Base-by-base conservation (phyloP, 192 early-diverging fungal species). In the Coemansia javaensis region DNA sequence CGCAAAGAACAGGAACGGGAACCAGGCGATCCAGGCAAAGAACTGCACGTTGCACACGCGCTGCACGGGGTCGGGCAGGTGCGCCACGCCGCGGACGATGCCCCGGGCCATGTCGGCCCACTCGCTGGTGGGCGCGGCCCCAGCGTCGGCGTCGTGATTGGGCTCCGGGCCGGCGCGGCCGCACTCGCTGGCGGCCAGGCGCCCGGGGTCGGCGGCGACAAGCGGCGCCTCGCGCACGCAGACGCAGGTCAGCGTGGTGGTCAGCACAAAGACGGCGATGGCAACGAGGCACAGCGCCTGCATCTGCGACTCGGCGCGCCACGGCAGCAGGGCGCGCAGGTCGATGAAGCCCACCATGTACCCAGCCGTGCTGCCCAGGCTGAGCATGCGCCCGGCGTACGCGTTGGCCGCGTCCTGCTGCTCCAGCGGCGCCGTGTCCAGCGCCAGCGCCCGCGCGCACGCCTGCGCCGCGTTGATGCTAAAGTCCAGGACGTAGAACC, bases 11-110 rank as follows among this genome's bases (percentile, higher is more conserved):
- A 98, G 72, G 63, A 96, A 94, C 14, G 93, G 91, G 56, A 98
- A 98, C 90, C 93, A 93, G n/a, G 88, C 93, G 65, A 95, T 79
- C 93, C 93, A 98, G 20, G 88, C 83, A 78, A 93, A 93, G 39
- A 98, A 89, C 59, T 98, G 95, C 13, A 90, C 83, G 56, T 89
- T 90, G 61, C 89, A 97, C 15, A 98, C 77, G 37, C 79, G 69
- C 47, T 89, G 87, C 10, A 95, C 77, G 1, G 88, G 81, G 16
- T 32, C 46, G 2, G 95, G 93, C 36, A 97, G 59, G 14, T 58
- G 44, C 9, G 23, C 25, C 18, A 74, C 37, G 33, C 69, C 69
- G 4, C 48, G 50, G 30, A 50, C 12, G 23, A 73, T 65, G 1
- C 44, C 40, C 11, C 28, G 28, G 7, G 56, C 15, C 69, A 65